Percentiles rank a stretch among this genome's conserved stretches.
phyloP scores from a whole-genome alignment of 495 filamentous ascomycete genomes.

The Neurospora sp. region DNA sequence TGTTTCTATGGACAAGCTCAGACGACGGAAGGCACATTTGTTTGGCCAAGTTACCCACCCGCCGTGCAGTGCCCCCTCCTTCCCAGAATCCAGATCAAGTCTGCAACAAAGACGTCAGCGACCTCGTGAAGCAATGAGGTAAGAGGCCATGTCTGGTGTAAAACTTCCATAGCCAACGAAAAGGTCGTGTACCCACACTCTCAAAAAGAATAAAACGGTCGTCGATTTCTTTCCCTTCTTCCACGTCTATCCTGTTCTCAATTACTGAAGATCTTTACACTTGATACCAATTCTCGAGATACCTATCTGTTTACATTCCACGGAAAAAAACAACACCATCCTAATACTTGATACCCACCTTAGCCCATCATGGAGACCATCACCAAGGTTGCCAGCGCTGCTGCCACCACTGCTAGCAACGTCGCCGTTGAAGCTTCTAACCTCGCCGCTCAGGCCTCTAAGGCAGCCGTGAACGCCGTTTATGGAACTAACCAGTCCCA shows the following conservation, averaged over 20 bases:
- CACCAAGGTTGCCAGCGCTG: constrained; percentile 32
- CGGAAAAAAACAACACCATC: background rate
- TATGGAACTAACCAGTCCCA: constrained; percentile 35
- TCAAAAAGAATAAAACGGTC: background rate
- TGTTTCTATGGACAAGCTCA: background rate
- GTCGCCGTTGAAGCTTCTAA: background rate
- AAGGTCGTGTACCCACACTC: background rate
- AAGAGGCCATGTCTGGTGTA: background rate
- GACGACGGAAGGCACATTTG: background rate
- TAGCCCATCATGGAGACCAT: constrained; percentile 42
- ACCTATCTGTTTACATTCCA: background rate
- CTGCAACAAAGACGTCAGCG: constrained; percentile 15
- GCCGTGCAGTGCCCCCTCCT: background rate
- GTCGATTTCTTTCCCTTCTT: background rate
- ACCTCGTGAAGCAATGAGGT: background rate
- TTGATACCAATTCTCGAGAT: background rate
- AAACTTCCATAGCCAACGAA: background rate
- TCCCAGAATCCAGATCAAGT: background rate
- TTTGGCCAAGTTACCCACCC: background rate
- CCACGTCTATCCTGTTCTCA: background rate
- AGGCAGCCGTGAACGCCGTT: constrained; percentile 35
- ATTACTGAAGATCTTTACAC: background rate
- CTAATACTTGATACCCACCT: background rate
- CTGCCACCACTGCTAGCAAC: background rate
- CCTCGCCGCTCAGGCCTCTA: background rate